Evolutionary conservation across 345 rosid species (phyloP).

Genomic region (Orychophragmus violaceus): DNA sequence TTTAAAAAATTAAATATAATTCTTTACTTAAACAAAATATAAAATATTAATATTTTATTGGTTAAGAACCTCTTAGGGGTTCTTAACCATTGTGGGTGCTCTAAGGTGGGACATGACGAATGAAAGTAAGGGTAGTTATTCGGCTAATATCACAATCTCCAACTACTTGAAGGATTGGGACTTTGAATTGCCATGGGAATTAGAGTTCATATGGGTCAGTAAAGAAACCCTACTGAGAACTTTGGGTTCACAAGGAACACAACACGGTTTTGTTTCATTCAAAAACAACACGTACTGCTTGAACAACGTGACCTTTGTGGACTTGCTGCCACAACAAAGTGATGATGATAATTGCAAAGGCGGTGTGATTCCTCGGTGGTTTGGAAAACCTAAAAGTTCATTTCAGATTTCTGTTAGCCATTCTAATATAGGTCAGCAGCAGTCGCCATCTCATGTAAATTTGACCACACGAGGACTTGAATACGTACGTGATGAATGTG

Average conservation of each 20-base stretch:
- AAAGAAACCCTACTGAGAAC: neutral
- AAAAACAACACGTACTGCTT: neutral
- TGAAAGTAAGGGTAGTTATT: neutral
- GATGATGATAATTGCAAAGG: neutral
- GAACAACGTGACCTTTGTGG: neutral
- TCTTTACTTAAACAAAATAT: too few species aligned
- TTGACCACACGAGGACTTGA: neutral
- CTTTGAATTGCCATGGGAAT: neutral
- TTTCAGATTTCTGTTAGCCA: neutral
- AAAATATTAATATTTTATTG: too few species aligned
- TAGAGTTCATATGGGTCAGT: neutral
- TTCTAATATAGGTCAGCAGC: neutral
- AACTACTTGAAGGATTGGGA: neutral
- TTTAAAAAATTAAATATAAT: too few species aligned
- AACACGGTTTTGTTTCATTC: neutral
- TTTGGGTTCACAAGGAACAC: neutral
- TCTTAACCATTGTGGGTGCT: too few species aligned
- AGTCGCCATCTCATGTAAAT: neutral
- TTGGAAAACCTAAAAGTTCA: neutral
- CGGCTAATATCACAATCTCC: neutral
- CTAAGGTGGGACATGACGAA: neutral
- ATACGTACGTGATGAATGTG: neutral
- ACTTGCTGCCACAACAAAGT: neutral
- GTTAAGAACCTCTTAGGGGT: too few species aligned
- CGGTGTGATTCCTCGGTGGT: neutral